These are phyloP conservation scores for Aspergillus pseudoglaucus DNA, from an alignment of 2,329 filamentous ascomycete genomes.

Conservation along the genomic window DNA sequence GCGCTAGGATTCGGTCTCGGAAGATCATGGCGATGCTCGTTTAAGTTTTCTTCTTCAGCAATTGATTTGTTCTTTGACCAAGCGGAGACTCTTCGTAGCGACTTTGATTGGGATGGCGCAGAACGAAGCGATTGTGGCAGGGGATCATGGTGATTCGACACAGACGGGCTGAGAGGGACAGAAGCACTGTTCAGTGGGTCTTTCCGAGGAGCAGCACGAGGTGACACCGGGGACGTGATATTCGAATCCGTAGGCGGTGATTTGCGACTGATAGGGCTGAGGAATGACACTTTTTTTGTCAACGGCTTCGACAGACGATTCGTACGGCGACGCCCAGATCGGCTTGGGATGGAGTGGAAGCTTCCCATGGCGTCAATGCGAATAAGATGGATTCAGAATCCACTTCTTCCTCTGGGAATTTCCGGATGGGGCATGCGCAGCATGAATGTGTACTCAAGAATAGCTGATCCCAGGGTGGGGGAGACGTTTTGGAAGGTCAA, in stretches of 20 bases:
- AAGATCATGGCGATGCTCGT: not conserved
- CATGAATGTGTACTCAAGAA: not conserved
- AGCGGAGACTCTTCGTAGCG: conserved; percentile 6
- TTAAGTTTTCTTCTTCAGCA: conserved; percentile 7
- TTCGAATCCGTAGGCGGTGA: conserved; percentile 8
- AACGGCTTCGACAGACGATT: conserved; percentile 34
- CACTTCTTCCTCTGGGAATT: not conserved
- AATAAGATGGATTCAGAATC: conserved; percentile 1
- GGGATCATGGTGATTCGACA: conserved; percentile 5
- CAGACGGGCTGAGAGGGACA: conserved; percentile 13
- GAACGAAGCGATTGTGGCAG: conserved; percentile 19
- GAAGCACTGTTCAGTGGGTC: conserved; percentile 28
- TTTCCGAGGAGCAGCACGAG: conserved; percentile 21
- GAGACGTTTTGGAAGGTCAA: not conserved
- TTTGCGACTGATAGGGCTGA: conserved; percentile 8
- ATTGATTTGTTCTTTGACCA: conserved; percentile 2
- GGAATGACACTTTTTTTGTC: conserved; percentile 16
- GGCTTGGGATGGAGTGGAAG: conserved; percentile 26
- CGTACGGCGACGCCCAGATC: conserved; percentile 25
- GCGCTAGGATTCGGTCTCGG: not conserved
- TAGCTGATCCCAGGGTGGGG: not conserved
- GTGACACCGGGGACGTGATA: conserved; percentile 5
- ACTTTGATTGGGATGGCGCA: conserved; percentile 6
- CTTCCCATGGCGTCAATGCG: conserved; percentile 29
- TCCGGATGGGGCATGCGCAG: too few relatives aligned